These are phyloP conservation scores for Didymella lethalis DNA, from an alignment of 2,329 filamentous ascomycete genomes.

Conservation along the genomic window DNA sequence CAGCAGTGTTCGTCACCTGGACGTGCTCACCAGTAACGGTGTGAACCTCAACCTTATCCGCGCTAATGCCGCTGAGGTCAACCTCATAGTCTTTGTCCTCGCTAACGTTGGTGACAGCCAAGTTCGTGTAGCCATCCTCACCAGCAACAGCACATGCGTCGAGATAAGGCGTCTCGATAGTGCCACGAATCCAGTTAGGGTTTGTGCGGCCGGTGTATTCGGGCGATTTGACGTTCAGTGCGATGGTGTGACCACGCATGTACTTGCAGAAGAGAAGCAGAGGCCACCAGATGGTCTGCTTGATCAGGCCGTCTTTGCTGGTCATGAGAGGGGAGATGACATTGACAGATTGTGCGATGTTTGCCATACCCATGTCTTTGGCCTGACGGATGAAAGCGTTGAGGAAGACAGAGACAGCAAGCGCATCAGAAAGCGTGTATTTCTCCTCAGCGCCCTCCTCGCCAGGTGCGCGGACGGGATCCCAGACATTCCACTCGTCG, in stretches of 20 bases:
- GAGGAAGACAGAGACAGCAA: slow-evolving; percentile 77
- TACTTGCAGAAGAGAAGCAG: slow-evolving; percentile 72
- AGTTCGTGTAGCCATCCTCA: slow-evolving; percentile 66
- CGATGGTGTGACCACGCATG: slow-evolving; percentile 77
- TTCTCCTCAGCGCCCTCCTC: slow-evolving; percentile 74
- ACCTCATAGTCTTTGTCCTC: slow-evolving; percentile 67
- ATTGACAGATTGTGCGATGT: slow-evolving; percentile 79
- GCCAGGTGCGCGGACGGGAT: slow-evolving; percentile 73
- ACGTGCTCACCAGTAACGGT: slow-evolving; percentile 67
- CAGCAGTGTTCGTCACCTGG: slow-evolving; percentile 68
- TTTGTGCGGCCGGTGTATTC: slow-evolving; percentile 73
- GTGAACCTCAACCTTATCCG: slow-evolving; percentile 64
- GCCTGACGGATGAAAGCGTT: slow-evolving; percentile 80
- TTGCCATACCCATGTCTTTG: slow-evolving; percentile 76
- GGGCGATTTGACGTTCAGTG: slow-evolving; percentile 68
- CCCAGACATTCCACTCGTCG: slow-evolving; percentile 88
- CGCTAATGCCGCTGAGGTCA: slow-evolving; percentile 63
- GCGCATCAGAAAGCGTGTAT: slow-evolving; percentile 75
- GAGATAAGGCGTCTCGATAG: slow-evolving; percentile 73
- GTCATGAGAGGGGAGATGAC: slow-evolving; percentile 82
- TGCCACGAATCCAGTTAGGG: slow-evolving; percentile 69
- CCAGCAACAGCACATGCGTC: slow-evolving; percentile 70
- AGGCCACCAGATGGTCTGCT: slow-evolving; percentile 80
- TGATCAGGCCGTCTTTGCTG: slow-evolving; percentile 66
- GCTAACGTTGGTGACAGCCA: slow-evolving; percentile 77